Conservation (phyloP, 2,329 filamentous ascomycete genomes). For the Lecanosticta acicola region DNA sequence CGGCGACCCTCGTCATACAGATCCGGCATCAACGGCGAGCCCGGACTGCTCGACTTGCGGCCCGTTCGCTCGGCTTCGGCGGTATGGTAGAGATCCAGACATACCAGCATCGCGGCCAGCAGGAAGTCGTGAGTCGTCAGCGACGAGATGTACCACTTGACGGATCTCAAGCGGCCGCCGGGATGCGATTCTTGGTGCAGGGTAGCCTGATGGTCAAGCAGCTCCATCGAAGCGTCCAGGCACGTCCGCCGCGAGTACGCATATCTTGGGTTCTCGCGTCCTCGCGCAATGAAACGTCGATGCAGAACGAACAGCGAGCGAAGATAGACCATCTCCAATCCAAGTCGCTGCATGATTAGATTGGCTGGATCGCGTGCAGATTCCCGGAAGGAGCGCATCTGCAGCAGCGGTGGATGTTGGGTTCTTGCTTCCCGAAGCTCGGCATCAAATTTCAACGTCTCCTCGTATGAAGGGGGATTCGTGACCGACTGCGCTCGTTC, state of each 20-base stretch:
- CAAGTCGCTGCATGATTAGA: constrained; percentile 73
- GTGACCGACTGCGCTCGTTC: constrained; percentile 58
- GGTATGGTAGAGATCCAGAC: constrained; percentile 73
- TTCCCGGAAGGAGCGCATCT: constrained; percentile 67
- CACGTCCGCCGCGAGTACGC: constrained; percentile 76
- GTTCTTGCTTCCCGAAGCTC: constrained; percentile 54
- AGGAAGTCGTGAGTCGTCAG: constrained; percentile 81
- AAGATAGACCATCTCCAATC: constrained; percentile 77
- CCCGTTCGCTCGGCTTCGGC: constrained; percentile 40
- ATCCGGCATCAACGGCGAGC: constrained; percentile 30
- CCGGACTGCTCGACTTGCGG: constrained; percentile 24
- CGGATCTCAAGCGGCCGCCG: constrained; percentile 63
- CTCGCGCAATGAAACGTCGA: constrained; percentile 74
- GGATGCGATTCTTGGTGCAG: constrained; percentile 69
- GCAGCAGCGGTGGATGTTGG: constrained; percentile 72
- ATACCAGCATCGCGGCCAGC: constrained; percentile 76
- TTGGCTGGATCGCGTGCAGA: constrained; percentile 63
- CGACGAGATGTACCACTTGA: constrained; percentile 73
- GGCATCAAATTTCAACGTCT: constrained; percentile 55
- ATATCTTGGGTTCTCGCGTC: constrained; percentile 73
- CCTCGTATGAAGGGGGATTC: constrained; percentile 56
- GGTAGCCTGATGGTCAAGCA: constrained; percentile 70
- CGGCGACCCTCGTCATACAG: constrained; percentile 46
- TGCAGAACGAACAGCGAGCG: constrained; percentile 88
- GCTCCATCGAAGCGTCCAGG: constrained; percentile 78